These are phyloP conservation scores for Spathaspora girioi DNA, from an alignment of 805 yeast genomes.

Conservation along the genomic window DNA sequence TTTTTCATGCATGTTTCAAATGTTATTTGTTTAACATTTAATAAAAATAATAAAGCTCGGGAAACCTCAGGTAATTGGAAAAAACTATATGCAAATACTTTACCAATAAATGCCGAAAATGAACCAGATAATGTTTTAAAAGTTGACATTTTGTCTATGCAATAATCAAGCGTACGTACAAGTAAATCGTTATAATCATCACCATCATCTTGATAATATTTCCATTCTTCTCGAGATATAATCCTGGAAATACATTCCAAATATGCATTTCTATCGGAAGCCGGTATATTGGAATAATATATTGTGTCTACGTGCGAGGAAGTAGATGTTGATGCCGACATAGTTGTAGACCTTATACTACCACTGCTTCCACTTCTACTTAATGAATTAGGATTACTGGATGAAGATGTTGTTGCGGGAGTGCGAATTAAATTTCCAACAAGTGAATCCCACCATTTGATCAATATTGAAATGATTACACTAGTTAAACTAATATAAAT, in stretches of 20 bases:
- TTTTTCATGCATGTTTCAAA: slow-evolving; percentile 23
- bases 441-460: slow-evolving; percentile 56
- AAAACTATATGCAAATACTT: slow-evolving; percentile 63
- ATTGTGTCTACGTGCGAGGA: slow-evolving; percentile 1
- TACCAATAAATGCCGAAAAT: slow-evolving; percentile 64
- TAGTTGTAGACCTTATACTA: background rate
- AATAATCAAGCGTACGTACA: slow-evolving; percentile 50
- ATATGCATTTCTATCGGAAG: slow-evolving; percentile 47
- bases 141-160: slow-evolving; percentile 44
- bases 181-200: slow-evolving; percentile 32
- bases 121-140: slow-evolving; percentile 53
- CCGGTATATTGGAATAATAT: slow-evolving; percentile 15
- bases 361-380: background rate
- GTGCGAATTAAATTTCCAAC: slow-evolving; percentile 8
- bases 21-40: slow-evolving; percentile 50
- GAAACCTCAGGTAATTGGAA: slow-evolving; percentile 45
- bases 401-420: background rate
- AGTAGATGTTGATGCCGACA: background rate
- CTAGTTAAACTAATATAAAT: slow-evolving; percentile 31
- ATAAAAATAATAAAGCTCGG: slow-evolving; percentile 51
- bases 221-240: slow-evolving; percentile 47
- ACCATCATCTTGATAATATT: slow-evolving; percentile 19
- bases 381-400: background rate
- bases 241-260: slow-evolving; percentile 53
- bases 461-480: slow-evolving; percentile 28